Percentiles rank a stretch among this genome's conserved stretches.
phyloP scores from a whole-genome alignment of 2,329 filamentous ascomycete species.

The Ophiobolus disseminans region DNA sequence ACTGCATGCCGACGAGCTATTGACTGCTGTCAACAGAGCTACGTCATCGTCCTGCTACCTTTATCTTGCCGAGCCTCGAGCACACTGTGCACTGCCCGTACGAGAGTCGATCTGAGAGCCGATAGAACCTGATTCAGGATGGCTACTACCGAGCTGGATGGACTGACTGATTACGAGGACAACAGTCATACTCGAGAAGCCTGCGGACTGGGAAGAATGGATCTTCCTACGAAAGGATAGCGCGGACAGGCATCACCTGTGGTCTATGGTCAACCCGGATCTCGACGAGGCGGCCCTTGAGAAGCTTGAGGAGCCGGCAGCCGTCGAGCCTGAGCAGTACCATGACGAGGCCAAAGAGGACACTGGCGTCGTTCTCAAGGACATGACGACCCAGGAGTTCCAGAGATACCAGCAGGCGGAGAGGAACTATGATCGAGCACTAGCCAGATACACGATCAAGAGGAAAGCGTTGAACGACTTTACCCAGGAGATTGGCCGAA shows the following conservation, averaged over 20 bases:
- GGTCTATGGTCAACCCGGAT: neutral
- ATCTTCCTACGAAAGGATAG: neutral
- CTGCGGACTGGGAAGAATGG: constrained; percentile 5
- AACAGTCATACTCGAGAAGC: constrained; percentile 9
- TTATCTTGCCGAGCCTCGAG: neutral
- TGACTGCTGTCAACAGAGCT: constrained; percentile 2
- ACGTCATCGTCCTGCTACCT: neutral
- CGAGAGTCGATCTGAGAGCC: constrained; percentile 2
- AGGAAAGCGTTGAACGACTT: constrained; percentile 1
- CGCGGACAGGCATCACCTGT: constrained; percentile 2
- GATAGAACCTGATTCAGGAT: constrained; percentile 6
- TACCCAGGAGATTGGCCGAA: constrained; percentile 1
- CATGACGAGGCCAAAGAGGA: neutral
- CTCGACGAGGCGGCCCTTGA: neutral
- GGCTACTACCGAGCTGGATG: constrained; percentile 4
- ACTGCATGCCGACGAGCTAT: constrained; percentile 1
- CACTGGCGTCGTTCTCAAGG: neutral
- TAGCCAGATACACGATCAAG: constrained; percentile 1
- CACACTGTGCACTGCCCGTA: constrained; percentile 1
- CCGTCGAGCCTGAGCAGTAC: constrained; percentile 2
- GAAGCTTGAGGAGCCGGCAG: constrained; percentile 1
- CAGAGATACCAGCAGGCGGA: neutral
- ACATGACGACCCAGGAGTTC: neutral
- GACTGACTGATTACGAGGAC: constrained; percentile 3
- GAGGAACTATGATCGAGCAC: neutral